These are phyloP conservation scores for Mycena venus DNA, from an alignment of 768 basidiomycete species.

Conservation along the genomic window DNA sequence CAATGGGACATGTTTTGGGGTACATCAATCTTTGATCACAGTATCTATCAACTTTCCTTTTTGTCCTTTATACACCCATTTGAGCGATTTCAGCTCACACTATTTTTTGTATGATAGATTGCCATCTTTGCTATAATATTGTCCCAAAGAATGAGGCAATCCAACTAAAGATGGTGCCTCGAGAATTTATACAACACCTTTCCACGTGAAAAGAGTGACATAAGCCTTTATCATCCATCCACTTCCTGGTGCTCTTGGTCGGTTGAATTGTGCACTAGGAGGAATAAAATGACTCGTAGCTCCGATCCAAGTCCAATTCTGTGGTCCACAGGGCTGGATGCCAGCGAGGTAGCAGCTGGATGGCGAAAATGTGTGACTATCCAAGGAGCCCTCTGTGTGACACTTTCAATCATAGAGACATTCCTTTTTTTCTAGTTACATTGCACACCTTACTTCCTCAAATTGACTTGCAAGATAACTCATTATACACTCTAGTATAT, in stretches of 20 bases:
- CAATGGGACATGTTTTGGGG: neutral
- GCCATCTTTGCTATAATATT: neutral
- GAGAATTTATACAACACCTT: neutral
- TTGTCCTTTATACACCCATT: neutral
- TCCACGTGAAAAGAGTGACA: neutral
- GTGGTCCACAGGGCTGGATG: neutral
- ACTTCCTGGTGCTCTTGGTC: neutral
- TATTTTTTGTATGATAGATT: neutral
- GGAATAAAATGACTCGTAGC: neutral
- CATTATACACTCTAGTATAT: neutral
- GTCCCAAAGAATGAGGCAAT: neutral
- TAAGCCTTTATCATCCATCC: neutral
- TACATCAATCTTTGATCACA: neutral
- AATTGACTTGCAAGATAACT: neutral
- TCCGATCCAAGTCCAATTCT: neutral
- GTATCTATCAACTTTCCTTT: neutral
- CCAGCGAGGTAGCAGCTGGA: neutral
- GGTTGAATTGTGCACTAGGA: no score
- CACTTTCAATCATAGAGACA: neutral
- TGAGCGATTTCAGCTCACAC: neutral
- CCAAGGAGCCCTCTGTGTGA: neutral
- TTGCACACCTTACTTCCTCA: neutral
- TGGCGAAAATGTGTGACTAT: neutral
- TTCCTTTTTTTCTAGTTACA: neutral
- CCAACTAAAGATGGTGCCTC: neutral